phyloP scores from a whole-genome alignment of 345 rosid genomes.

The Citrus trifoliata region DNA sequence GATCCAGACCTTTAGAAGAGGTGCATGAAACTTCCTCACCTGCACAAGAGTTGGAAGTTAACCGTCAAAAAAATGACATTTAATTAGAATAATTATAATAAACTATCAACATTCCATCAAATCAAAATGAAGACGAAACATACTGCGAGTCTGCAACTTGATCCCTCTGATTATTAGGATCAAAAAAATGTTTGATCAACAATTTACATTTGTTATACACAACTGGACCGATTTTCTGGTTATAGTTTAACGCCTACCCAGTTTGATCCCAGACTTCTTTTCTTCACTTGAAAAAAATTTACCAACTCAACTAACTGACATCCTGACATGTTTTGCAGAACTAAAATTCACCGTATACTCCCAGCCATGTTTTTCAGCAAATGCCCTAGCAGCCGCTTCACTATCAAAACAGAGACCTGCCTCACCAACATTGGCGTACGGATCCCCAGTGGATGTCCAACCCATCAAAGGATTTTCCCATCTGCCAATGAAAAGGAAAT shows the following conservation, averaged over 20 bases:
- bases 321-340: too few species aligned
- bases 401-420: constrained; percentile 69
- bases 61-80: background rate
- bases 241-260: too few species aligned
- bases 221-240: too few species aligned
- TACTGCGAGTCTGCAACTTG: background rate
- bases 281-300: too few species aligned
- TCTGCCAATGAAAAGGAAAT: constrained; percentile 29
- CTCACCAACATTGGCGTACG: constrained; percentile 95
- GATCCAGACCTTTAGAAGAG: constrained; percentile 45
- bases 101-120: too few species aligned
- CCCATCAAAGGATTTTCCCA: constrained; percentile 99
- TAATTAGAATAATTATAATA: too few species aligned
- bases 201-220: background rate
- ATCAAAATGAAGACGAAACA: background rate
- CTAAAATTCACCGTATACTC: constrained; percentile 54
- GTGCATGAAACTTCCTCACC: constrained; percentile 79
- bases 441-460: constrained; percentile 98
- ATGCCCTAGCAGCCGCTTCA: constrained; percentile 73
- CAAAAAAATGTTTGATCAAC: background rate
- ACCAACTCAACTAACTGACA: too few species aligned
- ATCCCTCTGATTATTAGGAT: background rate
- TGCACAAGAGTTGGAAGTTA: constrained; percentile 28
- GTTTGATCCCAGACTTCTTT: too few species aligned
- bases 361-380: constrained; percentile 93